Conservation (phyloP, 2,329 filamentous ascomycete species). For the Cercospora beticola region DNA sequence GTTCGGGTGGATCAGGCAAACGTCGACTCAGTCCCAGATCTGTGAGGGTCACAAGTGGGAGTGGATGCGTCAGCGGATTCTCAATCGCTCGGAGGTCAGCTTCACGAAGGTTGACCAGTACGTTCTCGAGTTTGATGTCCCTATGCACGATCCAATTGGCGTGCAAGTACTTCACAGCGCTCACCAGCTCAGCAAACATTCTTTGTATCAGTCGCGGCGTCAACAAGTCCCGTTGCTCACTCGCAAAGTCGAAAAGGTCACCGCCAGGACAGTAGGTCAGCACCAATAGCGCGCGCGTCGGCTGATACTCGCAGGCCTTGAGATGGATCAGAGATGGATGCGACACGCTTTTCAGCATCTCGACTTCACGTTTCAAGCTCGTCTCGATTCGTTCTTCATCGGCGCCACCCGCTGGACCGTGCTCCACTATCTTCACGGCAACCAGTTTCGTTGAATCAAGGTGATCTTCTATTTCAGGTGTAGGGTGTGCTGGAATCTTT, state of each 20-base stretch:
- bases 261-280: slow-evolving; percentile 91
- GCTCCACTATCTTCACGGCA: slow-evolving; percentile 92
- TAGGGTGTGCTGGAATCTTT: slow-evolving; percentile 44
- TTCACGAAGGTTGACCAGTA: slow-evolving; percentile 80
- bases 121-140: slow-evolving; percentile 98
- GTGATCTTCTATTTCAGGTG: slow-evolving; percentile 47
- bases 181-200: slow-evolving; percentile 86
- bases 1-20: slow-evolving; percentile 69
- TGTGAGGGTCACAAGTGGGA: slow-evolving; percentile 82
- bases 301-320: slow-evolving; percentile 86
- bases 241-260: slow-evolving; percentile 91
- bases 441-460: slow-evolving; percentile 77
- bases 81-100: slow-evolving; percentile 59
- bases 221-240: slow-evolving; percentile 66
- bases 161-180: slow-evolving; percentile 83
- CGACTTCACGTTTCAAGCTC: slow-evolving; percentile 89
- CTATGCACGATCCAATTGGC: slow-evolving; percentile 84
- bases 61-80: slow-evolving; percentile 73
- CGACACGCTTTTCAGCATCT: slow-evolving; percentile 83
- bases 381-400: slow-evolving; percentile 92
- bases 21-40: slow-evolving; percentile 87
- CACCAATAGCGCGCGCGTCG: slow-evolving; percentile 77
- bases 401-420: slow-evolving; percentile 88
- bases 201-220: slow-evolving; percentile 70
- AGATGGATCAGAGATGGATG: slow-evolving; percentile 90